phyloP scores from a whole-genome alignment of 345 rosid genomes.

The Corchorus olitorius region DNA sequence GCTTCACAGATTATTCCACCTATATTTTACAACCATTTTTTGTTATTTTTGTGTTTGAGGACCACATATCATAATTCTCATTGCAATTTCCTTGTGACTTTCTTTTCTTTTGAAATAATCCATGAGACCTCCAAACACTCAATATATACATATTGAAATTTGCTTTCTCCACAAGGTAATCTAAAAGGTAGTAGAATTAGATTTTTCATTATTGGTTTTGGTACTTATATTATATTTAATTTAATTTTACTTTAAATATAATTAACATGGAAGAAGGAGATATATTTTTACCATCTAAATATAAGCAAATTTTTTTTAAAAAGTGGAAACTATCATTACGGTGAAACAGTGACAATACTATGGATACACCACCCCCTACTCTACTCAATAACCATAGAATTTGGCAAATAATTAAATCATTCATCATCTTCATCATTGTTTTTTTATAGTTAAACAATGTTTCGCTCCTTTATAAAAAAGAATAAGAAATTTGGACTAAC shows the following conservation, averaged over 20 bases:
- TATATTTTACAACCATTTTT: neutral
- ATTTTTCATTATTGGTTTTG: neutral
- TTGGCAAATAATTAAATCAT: neutral
- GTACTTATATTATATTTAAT: neutral
- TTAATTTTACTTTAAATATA: too few species aligned
- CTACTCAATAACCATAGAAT: neutral
- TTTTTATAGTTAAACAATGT: neutral
- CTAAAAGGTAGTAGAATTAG: neutral
- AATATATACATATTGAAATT: neutral
- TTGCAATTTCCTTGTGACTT: slow-evolving; percentile 10
- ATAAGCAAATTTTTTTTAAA: too few species aligned
- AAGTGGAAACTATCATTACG: neutral
- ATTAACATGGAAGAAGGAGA: too few species aligned
- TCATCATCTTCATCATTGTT: neutral
- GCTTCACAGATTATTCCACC: neutral
- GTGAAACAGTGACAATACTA: neutral
- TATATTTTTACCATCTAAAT: too few species aligned
- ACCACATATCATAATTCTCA: slow-evolving; percentile 8
- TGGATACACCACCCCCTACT: neutral
- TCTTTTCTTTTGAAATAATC: neutral
- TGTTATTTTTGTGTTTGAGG: neutral
- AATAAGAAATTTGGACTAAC: neutral
- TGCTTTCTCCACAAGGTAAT: neutral
- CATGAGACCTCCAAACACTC: neutral
- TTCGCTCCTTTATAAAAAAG: neutral